Percentiles rank a stretch among this genome's conserved stretches.
phyloP scores from a whole-genome alignment of 768 basidiomycete species.

The Suillus lakei region DNA sequence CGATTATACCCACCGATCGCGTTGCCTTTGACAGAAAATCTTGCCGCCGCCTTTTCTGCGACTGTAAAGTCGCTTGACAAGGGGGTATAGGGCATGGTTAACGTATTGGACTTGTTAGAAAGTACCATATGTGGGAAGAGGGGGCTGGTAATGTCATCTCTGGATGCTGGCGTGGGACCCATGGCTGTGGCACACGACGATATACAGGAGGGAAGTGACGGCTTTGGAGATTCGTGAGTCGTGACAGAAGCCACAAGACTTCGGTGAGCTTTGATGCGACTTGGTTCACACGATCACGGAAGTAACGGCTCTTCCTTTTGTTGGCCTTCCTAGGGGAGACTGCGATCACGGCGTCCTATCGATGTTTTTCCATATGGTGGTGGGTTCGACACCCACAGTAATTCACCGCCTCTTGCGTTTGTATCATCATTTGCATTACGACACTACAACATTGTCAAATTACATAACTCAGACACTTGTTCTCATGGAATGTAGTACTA shows the following conservation, averaged over 20 bases:
- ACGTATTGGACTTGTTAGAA: constrained; percentile 36
- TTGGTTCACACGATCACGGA: neutral
- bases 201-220: neutral
- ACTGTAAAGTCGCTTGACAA: constrained; percentile 20
- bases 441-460: neutral
- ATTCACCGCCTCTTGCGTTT: neutral
- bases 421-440: neutral
- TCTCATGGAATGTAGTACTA: neutral
- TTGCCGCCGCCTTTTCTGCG: constrained; percentile 34
- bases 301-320: neutral
- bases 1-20: constrained; percentile 39
- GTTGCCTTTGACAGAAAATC: constrained; percentile 45
- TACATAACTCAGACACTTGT: neutral
- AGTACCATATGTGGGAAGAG: constrained; percentile 38
- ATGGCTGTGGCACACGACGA: constrained; percentile 7
- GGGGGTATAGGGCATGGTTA: constrained; percentile 33
- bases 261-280: neutral
- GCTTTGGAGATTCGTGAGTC: neutral
- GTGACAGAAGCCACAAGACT: neutral
- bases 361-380: neutral
- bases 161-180: constrained; percentile 12
- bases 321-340: neutral
- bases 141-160: constrained; percentile 34
- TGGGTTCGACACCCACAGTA: neutral
- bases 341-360: neutral